phyloP scores from a whole-genome alignment of 768 basidiomycete genomes.

The Lepiota brunneoincarnata region DNA sequence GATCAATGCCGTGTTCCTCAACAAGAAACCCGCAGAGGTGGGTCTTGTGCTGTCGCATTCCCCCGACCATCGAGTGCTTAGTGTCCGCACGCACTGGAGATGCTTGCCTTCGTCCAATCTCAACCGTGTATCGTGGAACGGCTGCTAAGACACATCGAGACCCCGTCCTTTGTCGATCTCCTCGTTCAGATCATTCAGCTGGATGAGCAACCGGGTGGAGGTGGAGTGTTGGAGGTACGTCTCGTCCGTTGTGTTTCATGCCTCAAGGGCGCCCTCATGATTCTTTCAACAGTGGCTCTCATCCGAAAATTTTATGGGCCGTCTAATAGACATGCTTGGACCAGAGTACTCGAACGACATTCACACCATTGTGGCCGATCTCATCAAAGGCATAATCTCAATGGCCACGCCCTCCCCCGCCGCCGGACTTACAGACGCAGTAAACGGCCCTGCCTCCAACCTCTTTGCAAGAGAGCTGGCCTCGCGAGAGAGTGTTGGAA shows the following conservation, averaged over 20 bases:
- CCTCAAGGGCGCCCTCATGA: conserved; percentile 7
- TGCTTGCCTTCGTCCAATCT: conserved; percentile 87
- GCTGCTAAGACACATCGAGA: conserved; percentile 81
- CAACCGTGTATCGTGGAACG: conserved; percentile 82
- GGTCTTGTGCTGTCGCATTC: conserved; percentile 28
- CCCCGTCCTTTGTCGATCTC: conserved; percentile 88
- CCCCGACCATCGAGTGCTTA: conserved; percentile 18
- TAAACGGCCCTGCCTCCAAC: conserved; percentile 77
- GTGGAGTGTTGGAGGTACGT: conserved; percentile 86
- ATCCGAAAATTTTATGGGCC: conserved; percentile 75
- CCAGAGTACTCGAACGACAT: conserved; percentile 71
- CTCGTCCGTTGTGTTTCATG: conserved; percentile 23
- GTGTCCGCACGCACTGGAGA: conserved; percentile 47
- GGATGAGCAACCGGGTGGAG: conserved; percentile 79
- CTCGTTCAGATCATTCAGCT: conserved; percentile 87
- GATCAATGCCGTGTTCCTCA: conserved; percentile 85
- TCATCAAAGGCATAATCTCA: conserved; percentile 92
- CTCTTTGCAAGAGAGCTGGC: conserved; percentile 88
- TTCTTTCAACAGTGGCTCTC: conserved; percentile 73
- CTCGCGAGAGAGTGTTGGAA: conserved; percentile 62
- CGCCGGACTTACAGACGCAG: conserved; percentile 66
- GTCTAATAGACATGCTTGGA: conserved; percentile 79
- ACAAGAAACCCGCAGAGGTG: conserved; percentile 88
- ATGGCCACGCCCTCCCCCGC: conserved; percentile 88
- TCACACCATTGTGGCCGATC: conserved; percentile 84